Evolutionary conservation across 441 rosid species (phyloP).

Genomic region (Eruca vesicaria): DNA sequence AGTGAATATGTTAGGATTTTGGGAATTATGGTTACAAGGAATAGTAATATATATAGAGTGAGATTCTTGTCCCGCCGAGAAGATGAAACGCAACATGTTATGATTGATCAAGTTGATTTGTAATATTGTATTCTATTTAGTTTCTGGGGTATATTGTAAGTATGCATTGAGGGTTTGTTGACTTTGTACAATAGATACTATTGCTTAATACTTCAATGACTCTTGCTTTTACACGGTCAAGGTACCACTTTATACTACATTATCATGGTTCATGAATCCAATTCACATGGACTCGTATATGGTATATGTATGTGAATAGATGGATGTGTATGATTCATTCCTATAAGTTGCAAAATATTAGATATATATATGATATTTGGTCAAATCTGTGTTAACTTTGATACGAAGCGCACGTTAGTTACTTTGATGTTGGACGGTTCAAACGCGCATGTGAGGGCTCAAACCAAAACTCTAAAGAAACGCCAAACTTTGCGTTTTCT

Average conservation of each 20-base stretch:
- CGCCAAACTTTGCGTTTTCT: slow-evolving; percentile 28
- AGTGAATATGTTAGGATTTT: background rate
- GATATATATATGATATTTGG: background rate
- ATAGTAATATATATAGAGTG: background rate
- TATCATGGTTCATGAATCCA: background rate
- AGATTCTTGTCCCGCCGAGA: background rate
- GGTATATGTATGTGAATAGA: background rate
- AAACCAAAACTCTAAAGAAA: slow-evolving; percentile 12
- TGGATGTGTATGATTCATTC: background rate
- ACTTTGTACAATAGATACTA: slow-evolving; percentile 10
- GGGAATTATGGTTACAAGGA: background rate
- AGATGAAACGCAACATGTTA: slow-evolving; percentile 6
- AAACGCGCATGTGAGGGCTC: slow-evolving; percentile 21
- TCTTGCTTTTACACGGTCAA: slow-evolving; percentile 14
- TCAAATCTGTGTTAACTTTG: slow-evolving; percentile 24
- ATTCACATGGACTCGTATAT: background rate
- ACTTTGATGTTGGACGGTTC: slow-evolving; percentile 28
- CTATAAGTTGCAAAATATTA: too few species aligned
- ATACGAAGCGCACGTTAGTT: slow-evolving; percentile 15
- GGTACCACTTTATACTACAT: background rate
- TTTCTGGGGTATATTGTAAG: slow-evolving; percentile 2
- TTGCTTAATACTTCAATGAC: slow-evolving; percentile 25
- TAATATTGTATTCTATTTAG: slow-evolving; percentile 3
- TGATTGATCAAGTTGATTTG: slow-evolving; percentile 12
- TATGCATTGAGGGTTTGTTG: background rate